Conservation (phyloP, 768 basidiomycete species). For the Podaxis sp. region DNA sequence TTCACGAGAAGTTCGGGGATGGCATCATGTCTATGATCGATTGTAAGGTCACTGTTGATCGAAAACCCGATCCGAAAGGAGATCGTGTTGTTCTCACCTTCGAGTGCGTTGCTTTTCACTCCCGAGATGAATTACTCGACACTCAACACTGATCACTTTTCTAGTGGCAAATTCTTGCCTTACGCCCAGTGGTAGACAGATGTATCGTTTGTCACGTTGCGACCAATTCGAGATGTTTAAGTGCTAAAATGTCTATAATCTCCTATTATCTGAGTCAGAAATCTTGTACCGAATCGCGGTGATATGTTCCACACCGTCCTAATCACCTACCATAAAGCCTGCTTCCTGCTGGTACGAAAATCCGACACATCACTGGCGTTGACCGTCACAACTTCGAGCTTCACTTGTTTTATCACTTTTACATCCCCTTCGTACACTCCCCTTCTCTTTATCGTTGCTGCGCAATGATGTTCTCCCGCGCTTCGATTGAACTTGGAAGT, state of each 20-base stretch:
- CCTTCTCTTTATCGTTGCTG: not conserved
- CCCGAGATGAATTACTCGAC: not conserved
- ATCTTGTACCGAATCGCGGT: not conserved
- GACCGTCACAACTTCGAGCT: not conserved
- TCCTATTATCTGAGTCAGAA: not conserved
- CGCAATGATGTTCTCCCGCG: conserved; percentile 8
- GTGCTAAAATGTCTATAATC: not conserved
- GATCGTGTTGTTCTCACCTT: conserved; percentile 79
- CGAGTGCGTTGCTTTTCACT: conserved; percentile 50
- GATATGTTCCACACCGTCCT: not conserved
- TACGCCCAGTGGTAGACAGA: conserved; percentile 62
- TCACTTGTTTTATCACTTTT: not conserved
- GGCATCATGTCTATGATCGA: conserved; percentile 92
- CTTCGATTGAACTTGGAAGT: conserved; percentile 12
- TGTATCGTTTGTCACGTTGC: not conserved
- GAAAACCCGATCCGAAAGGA: conserved; percentile 74
- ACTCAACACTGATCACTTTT: not conserved
- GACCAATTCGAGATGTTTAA: not conserved
- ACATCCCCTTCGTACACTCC: not conserved
- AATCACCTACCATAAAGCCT: not conserved
- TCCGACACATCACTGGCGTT: not conserved
- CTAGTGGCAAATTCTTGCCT: conserved; percentile 75
- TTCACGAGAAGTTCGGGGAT: conserved; percentile 88
- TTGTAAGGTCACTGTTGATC: conserved; percentile 65
- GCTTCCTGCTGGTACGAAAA: not conserved